Base-by-base conservation (phyloP, 495 filamentous ascomycete species). In the Penicillium simplicissimum region DNA sequence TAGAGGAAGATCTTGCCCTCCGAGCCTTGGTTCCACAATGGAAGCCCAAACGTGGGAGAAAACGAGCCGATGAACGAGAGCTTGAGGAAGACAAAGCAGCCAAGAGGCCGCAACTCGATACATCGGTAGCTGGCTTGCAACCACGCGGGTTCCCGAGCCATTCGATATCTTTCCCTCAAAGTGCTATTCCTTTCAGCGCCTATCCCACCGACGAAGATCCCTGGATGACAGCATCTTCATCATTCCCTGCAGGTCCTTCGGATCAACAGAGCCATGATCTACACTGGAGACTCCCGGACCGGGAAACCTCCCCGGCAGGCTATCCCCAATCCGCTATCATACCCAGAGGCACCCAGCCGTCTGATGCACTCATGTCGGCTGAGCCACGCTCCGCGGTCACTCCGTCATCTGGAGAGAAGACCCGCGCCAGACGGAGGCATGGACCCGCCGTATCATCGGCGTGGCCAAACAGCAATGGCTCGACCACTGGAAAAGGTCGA, bases 401-500 rank as follows among this genome's bases (percentile, higher is more conserved):
- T 31, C 86, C 88, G 28, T 82, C 79, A 8, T 71, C 81, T 2
- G 65, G 73, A 2, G 76, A 79, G 14, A 87, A 86, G 63, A 60
- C 75, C n/a, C 83, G 86, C 40, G 70, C 83, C 11, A 82, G 87
- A 28, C 80, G 91, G 52, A 85, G 92, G n/a, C 92, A 97, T 70
- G 94, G 94, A 0, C 93, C 95, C 0, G 92, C 90, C 2, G 93
- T 98, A 2, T 98, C 95, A 8, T 97, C 94, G 25, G 95, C 95
- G 13, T 98, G 95, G 95, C 85, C 90, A 19, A 90, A 84, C 55
- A 87, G 83, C 47, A 86, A 84, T 5, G 82, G 84, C 33, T 80
- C 85, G 23, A 76, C 86, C 2, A 85, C 81, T 9, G 91, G 92
- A 5, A 96, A 95, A 60, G 75, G 91, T 15, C 80, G 95, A 47